Base-by-base conservation (phyloP, 306 rosid genomes). In the Fagus crenata region DNA sequence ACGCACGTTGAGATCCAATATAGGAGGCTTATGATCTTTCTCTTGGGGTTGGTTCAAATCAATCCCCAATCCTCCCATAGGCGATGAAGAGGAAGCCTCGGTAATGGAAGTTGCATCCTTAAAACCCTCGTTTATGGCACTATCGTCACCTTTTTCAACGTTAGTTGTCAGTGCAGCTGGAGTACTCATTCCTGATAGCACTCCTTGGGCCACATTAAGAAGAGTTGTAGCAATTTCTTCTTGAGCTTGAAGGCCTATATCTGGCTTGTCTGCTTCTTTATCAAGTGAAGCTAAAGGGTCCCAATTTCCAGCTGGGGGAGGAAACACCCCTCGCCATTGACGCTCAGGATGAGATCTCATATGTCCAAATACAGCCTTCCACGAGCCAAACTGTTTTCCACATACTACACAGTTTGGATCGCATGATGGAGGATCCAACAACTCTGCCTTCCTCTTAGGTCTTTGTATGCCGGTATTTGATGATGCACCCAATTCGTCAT, bases 341-440 rank as follows among this genome's bases (percentile, higher is more conserved):
- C 86, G 71, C 1, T 79, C 84, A 0, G 86, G 84, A 51, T 85
- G 86, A 1, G 74, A 75, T 1, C 84, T 61, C 75, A 82, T 46
- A 2, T 85, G 88, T 3, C 84, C 88, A 1, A 79, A 85, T 2
- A 85, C 46, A 0, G 83, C 83, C 72, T 78, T 85, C 85, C 85
- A 81, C 1, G 85, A 78, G 3, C 72, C 55, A 3, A 73, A 82
- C 43, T 17, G 11, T 42, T 79, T 73, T 1, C 83, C 78, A 6
- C 83, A 79, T 2, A 77, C 58, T 5, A 67, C 59, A 43, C 83
- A 79, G 9, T 67, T 5, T 0, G 78, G 78, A 0, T 64, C 49
- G 3, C 67, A 11, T 1, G 54, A 1, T 2, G 78, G 78, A 0
- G 58, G 74, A 31, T 79, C 59, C 2, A 22, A 36, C 37, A 67